These are phyloP conservation scores for Rhododendron griersonianum DNA, from an alignment of 148 eudicot genomes.

Conservation along the genomic window DNA sequence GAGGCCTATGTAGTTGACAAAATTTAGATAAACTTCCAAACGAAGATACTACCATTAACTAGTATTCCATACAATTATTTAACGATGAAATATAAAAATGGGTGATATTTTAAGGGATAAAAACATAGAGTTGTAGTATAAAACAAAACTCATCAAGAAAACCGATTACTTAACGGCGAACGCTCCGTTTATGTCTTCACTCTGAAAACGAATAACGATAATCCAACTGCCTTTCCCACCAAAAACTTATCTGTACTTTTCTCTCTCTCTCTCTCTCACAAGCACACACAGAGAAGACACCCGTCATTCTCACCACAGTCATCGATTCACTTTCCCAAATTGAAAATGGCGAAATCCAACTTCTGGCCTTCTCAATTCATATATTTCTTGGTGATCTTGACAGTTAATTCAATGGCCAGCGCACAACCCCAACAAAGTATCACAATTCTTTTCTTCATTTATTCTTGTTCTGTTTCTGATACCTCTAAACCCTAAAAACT, in stretches of 20 bases:
- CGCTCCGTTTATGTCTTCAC: background rate
- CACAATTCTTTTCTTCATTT: background rate
- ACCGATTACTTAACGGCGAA: background rate
- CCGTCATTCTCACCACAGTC: background rate
- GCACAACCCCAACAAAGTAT: conserved; percentile 7
- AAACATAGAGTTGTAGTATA: no score
- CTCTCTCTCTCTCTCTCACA: background rate
- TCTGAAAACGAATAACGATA: background rate
- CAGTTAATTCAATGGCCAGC: background rate
- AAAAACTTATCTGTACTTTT: background rate
- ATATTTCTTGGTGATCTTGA: conserved; percentile 1
- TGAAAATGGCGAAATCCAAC: conserved; percentile 12
- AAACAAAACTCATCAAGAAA: background rate
- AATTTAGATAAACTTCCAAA: no score
- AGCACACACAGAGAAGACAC: background rate
- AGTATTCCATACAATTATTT: no score
- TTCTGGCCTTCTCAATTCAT: background rate
- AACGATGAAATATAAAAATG: no score
- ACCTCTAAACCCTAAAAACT: background rate
- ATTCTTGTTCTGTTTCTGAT: background rate
- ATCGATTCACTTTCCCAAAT: background rate
- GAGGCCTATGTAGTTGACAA: no score
- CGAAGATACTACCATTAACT: no score
- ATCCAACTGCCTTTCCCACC: background rate
- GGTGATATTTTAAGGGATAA: no score